Evolutionary conservation across 2,329 filamentous ascomycete genomes (phyloP), one percentile per base, ranked within the genome.

Genomic region (Phialophora chinensis): DNA sequence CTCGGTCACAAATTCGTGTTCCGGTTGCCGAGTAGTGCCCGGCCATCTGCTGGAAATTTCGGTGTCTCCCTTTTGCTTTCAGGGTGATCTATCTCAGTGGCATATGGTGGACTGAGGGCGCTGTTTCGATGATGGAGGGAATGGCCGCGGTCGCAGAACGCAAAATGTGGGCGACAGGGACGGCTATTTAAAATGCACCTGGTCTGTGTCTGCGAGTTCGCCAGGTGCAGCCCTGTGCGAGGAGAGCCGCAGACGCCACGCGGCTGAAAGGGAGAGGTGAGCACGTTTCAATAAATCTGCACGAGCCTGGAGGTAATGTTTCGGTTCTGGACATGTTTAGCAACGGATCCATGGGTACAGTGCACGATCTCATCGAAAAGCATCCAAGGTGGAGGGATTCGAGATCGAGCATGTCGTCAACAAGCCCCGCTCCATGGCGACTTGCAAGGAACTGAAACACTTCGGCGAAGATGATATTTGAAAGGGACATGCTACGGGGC

Each of bases 241-340:
- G 38, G 57, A 60, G 33, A 44, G 25, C 31, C n/a, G 57, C 57
- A 31, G 25, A 31, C 27, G 47, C 57, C 27, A 7, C 7, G 44
- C 49, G 57, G 42, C 27, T 14, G 44, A 12, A 25, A 52, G 25
- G 6, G 42, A 33, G 29, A 31, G 57, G 35, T 31, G 42, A 17
- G 23, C 20, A 33, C 57, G 11, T 31, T 59, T 17, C 8, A 44
- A 29, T 38, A 23, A n/a, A 42, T 23, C 29, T n/a, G 17, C 38
- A 17, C 11, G 2, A 42, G 2, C 14, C 35, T 42, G 35, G 35
- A 42, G 35, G 17, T 44, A 17, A 44, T 44, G 38, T 44, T n/a
- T 44, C 38, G 2, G 38, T n/a, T 44, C 17, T 44, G 14, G 38
- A 44, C 38, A 44, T 44, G 5, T 44, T 44, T 5, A 44, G 17